Conservation (phyloP, 23 red algal species). For the Gracilaria vermiculophylla region DNA sequence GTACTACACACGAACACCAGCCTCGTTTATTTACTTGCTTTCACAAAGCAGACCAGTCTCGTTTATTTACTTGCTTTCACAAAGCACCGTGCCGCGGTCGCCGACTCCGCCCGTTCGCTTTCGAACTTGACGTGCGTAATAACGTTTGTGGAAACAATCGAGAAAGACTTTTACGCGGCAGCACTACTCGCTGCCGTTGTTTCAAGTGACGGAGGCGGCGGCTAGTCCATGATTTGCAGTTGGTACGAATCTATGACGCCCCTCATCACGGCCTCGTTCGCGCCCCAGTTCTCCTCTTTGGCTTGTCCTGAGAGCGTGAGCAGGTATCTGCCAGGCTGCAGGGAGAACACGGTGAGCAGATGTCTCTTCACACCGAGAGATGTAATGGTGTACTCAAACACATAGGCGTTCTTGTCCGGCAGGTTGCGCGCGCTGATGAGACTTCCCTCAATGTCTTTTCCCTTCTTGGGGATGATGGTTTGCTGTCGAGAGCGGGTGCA, state of each 20-base stretch:
- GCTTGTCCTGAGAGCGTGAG: slow-evolving; percentile 63
- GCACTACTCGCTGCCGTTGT: too few relatives aligned
- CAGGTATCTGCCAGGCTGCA: slow-evolving; percentile 60
- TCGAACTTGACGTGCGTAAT: too few relatives aligned
- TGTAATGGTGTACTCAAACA: slow-evolving; percentile 65
- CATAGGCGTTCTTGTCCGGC: slow-evolving; percentile 44
- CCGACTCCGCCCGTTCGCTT: too few relatives aligned
- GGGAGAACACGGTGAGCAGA: slow-evolving; percentile 69
- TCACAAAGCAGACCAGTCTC: too few relatives aligned
- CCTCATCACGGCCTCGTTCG: slow-evolving; percentile 29
- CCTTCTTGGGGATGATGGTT: slow-evolving; percentile 36
- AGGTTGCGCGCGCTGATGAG: background rate
- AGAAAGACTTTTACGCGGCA: too few relatives aligned
- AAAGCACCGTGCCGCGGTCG: too few relatives aligned
- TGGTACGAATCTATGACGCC: slow-evolving; percentile 49
- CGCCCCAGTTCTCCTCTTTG: slow-evolving; percentile 51
- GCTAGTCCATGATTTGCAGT: slow-evolving; percentile 15
- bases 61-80: too few relatives aligned
- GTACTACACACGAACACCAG: too few relatives aligned
- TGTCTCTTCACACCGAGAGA: slow-evolving; percentile 38
- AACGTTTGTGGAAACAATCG: too few relatives aligned
- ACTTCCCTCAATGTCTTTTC: slow-evolving; percentile 44
- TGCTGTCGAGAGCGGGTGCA: background rate
- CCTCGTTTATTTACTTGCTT: too few relatives aligned
- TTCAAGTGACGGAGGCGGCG: too few relatives aligned